Evolutionary conservation across 805 yeast genomes (phyloP).

Genomic region (Candida parachauliodes): DNA sequence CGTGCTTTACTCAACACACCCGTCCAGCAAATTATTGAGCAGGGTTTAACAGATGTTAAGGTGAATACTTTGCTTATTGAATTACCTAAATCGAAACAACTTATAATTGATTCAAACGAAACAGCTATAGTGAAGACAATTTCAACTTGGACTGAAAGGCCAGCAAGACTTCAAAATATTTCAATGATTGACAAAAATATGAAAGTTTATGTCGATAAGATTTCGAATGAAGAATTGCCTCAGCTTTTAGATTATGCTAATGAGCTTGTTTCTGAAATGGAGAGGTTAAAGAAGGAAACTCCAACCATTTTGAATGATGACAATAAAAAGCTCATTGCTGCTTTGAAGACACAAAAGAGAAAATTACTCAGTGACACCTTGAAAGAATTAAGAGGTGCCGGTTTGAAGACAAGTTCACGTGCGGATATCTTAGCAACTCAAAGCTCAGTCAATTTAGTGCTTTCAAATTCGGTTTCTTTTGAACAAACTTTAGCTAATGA

Average conservation of each 20-base stretch:
- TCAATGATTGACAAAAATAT: constrained; percentile 52
- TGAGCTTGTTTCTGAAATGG: constrained; percentile 54
- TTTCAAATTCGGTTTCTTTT: constrained; percentile 53
- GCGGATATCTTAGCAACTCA: constrained; percentile 64
- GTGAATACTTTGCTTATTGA: background rate
- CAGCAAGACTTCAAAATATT: constrained; percentile 52
- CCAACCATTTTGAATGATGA: constrained; percentile 71
- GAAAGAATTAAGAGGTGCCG: constrained; percentile 70
- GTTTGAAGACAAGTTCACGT: constrained; percentile 64
- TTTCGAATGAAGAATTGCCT: constrained; percentile 40
- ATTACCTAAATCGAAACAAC: constrained; percentile 12
- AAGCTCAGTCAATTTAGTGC: constrained; percentile 56
- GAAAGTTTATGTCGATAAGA: constrained; percentile 40
- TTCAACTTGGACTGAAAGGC: constrained; percentile 53
- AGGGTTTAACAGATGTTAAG: constrained; percentile 37
- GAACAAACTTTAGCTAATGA: constrained; percentile 32
- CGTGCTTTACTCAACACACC: constrained; percentile 55
- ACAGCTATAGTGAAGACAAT: constrained; percentile 27
- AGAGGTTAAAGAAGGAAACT: constrained; percentile 67
- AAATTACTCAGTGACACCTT: constrained; percentile 74
- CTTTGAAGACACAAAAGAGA: constrained; percentile 77
- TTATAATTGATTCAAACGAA: constrained; percentile 1
- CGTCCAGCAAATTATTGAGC: constrained; percentile 55
- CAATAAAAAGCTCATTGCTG: constrained; percentile 59
- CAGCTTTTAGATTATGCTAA: constrained; percentile 52